Conservation (phyloP, 176 grass and related monocot genomes). For the Aegilops longissima region DNA sequence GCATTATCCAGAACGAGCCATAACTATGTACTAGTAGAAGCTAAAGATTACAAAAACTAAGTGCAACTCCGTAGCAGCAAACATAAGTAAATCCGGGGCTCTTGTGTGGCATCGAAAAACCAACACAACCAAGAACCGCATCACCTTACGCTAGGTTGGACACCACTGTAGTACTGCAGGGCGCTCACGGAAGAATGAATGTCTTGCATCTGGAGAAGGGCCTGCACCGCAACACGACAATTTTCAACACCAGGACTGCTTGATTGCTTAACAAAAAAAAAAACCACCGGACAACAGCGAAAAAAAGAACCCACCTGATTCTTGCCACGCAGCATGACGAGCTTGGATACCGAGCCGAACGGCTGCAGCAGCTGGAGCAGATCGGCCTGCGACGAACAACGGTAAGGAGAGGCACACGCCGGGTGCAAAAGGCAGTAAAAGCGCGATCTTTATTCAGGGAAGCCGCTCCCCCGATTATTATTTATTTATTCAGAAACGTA, state of each 20-base stretch:
- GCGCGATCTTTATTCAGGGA: not conserved
- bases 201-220: constrained; percentile 96
- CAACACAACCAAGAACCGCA: not conserved
- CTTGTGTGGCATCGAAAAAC: not conserved
- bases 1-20: not conserved
- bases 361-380: constrained; percentile 92
- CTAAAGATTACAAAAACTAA: constrained; percentile 13
- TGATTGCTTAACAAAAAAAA: not conserved
- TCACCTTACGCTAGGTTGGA: constrained; percentile 94
- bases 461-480: not conserved
- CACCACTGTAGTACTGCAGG: constrained; percentile 79
- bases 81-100: not conserved
- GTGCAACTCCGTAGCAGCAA: not conserved
- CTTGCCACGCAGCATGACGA: constrained; percentile 89
- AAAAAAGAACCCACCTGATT: constrained; percentile 62
- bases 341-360: constrained; percentile 68
- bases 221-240: constrained; percentile 39
- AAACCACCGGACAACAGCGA: not conserved
- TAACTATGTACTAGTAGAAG: not conserved
- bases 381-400: constrained; percentile 54
- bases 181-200: constrained; percentile 67
- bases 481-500: no score
- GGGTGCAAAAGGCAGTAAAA: not conserved
- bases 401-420: not conserved
- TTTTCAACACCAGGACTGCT: not conserved